phyloP scores from a whole-genome alignment of 2,329 filamentous ascomycete genomes.

The Paecilomyces niveus region DNA sequence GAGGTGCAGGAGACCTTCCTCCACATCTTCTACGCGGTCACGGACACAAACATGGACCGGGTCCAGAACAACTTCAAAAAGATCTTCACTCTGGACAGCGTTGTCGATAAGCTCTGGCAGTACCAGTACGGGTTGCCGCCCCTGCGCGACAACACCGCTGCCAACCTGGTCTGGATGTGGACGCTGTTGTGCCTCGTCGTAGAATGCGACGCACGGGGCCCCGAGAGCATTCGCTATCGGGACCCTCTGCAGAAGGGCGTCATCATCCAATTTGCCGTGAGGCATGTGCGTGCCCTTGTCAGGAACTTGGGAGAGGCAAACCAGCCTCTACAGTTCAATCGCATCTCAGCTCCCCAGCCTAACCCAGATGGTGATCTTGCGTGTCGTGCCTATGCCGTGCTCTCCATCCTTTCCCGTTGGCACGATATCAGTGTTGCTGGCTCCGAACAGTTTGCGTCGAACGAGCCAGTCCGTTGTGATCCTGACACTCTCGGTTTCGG shows the following conservation, averaged over 20 bases:
- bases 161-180: slow-evolving; percentile 37
- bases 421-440: slow-evolving; percentile 36
- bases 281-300: slow-evolving; percentile 31
- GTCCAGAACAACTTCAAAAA: slow-evolving; percentile 26
- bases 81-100: slow-evolving; percentile 31
- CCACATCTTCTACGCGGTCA: slow-evolving; percentile 32
- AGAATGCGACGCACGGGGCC: slow-evolving; percentile 35
- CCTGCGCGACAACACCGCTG: slow-evolving; percentile 10
- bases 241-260: slow-evolving; percentile 33
- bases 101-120: slow-evolving; percentile 22
- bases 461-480: slow-evolving; percentile 34
- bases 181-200: slow-evolving; percentile 34
- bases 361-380: slow-evolving; percentile 36
- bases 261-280: slow-evolving; percentile 32
- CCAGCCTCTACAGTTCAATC: slow-evolving; percentile 22
- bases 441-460: slow-evolving; percentile 27
- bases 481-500: slow-evolving; percentile 27
- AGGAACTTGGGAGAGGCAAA: slow-evolving; percentile 33
- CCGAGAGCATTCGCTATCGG: slow-evolving; percentile 34
- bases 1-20: slow-evolving; percentile 35
- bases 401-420: slow-evolving; percentile 35
- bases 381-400: slow-evolving; percentile 33
- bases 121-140: background rate
- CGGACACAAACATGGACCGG: slow-evolving; percentile 29
- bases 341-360: slow-evolving; percentile 13